Conservation (phyloP, 2,329 filamentous ascomycete genomes). For the Camptophora hylomeconis region DNA sequence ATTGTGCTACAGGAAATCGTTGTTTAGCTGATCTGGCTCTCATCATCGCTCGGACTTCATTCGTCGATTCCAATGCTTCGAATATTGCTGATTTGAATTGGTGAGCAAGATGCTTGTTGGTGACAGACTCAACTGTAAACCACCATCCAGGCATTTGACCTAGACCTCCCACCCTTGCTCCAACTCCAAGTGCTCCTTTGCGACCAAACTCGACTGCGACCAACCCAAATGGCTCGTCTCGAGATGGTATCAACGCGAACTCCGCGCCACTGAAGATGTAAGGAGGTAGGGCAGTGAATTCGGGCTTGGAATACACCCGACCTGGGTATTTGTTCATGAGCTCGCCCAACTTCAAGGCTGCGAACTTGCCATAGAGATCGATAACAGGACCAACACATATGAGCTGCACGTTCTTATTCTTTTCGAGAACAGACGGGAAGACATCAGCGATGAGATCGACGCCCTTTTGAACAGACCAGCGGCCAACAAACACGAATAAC, state of each 20-base stretch:
- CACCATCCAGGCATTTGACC: slow-evolving; percentile 62
- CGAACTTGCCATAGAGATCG: slow-evolving; percentile 55
- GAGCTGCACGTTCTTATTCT: slow-evolving; percentile 46
- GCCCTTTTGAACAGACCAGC: slow-evolving; percentile 58
- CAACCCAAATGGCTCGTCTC: slow-evolving; percentile 50
- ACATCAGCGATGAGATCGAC: slow-evolving; percentile 57
- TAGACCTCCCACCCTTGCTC: slow-evolving; percentile 52
- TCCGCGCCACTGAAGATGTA: slow-evolving; percentile 57
- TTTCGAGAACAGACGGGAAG: slow-evolving; percentile 49
- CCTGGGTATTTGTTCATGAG: slow-evolving; percentile 55
- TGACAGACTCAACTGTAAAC: slow-evolving; percentile 55
- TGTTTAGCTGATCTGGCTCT: slow-evolving; percentile 50
- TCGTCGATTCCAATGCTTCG: slow-evolving; percentile 45
- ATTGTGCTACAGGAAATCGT: slow-evolving; percentile 54
- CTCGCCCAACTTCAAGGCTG: slow-evolving; percentile 49
- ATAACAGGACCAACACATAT: slow-evolving; percentile 54
- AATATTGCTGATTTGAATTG: slow-evolving; percentile 54
- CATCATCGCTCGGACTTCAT: slow-evolving; percentile 46
- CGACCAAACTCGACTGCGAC: slow-evolving; percentile 48
- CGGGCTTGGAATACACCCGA: slow-evolving; percentile 53
- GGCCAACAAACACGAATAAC: slow-evolving; percentile 54
- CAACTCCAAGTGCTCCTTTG: slow-evolving; percentile 51
- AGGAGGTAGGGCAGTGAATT: slow-evolving; percentile 53
- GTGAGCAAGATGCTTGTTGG: slow-evolving; percentile 48
- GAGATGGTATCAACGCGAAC: slow-evolving; percentile 54